Evolutionary conservation across 345 rosid species (phyloP).

Genomic region (Abelmoschus esculentus): DNA sequence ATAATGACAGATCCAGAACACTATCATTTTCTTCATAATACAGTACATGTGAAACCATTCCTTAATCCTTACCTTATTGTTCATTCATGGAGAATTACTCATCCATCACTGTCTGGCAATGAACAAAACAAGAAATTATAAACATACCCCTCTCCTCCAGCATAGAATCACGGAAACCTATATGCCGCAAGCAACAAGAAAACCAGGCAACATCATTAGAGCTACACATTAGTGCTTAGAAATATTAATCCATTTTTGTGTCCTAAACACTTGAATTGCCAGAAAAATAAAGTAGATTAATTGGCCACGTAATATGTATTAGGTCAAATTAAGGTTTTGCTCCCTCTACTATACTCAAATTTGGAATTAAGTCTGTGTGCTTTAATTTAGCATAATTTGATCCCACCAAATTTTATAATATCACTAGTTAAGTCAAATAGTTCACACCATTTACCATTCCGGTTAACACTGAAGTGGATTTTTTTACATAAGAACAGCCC

Average conservation of each 20-base stretch:
- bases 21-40: neutral
- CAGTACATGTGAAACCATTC: neutral
- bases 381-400: too few species aligned
- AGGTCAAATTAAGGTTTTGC: too few species aligned
- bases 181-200: neutral
- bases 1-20: neutral
- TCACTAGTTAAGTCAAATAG: too few species aligned
- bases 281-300: neutral
- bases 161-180: conserved; percentile 67
- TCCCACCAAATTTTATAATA: too few species aligned
- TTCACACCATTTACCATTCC: too few species aligned
- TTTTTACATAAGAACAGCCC: too few species aligned
- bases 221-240: neutral
- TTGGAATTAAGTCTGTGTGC: too few species aligned
- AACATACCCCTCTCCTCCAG: conserved; percentile 57
- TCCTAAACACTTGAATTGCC: neutral
- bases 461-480: too few species aligned
- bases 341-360: too few species aligned
- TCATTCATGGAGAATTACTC: conserved; percentile 53
- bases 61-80: conserved; percentile 39
- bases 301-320: neutral
- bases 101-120: conserved; percentile 59
- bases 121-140: conserved; percentile 76
- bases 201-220: conserved; percentile 1
- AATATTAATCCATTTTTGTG: neutral